Conservation (phyloP, 768 basidiomycete species). For the Phanerodontia chrysosporium region DNA sequence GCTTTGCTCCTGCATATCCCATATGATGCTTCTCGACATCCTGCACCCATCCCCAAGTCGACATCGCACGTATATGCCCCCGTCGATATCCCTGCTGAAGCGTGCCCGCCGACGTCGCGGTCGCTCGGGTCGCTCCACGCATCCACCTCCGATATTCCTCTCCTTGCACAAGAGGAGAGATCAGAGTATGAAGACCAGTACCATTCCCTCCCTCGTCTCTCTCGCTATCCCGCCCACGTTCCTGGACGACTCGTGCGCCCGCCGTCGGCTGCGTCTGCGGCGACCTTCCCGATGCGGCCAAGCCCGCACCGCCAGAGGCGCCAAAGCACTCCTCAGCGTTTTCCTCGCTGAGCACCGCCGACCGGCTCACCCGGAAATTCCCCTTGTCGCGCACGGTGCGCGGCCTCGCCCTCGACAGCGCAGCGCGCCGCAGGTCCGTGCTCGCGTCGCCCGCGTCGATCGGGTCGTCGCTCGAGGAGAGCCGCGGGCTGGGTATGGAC, state of each 20-base stretch:
- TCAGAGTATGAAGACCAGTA: background rate
- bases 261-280: background rate
- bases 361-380: constrained; percentile 51
- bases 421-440: constrained; percentile 7
- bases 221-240: background rate
- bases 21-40: background rate
- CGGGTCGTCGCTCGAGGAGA: constrained; percentile 31
- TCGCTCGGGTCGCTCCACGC: background rate
- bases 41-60: background rate
- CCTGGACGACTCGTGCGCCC: background rate
- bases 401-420: constrained; percentile 6
- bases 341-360: constrained; percentile 20
- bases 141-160: background rate
- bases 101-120: background rate
- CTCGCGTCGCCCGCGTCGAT: constrained; percentile 8
- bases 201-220: background rate
- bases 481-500: constrained; percentile 34
- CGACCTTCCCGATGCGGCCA: background rate
- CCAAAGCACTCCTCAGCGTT: constrained; percentile 10
- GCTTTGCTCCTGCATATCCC: background rate
- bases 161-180: background rate
- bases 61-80: no score
- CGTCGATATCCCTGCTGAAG: background rate
- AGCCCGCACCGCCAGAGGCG: background rate
- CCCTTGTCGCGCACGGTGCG: constrained; percentile 33